phyloP scores from a whole-genome alignment of 306 rosid species.

The Lagenaria siceraria region DNA sequence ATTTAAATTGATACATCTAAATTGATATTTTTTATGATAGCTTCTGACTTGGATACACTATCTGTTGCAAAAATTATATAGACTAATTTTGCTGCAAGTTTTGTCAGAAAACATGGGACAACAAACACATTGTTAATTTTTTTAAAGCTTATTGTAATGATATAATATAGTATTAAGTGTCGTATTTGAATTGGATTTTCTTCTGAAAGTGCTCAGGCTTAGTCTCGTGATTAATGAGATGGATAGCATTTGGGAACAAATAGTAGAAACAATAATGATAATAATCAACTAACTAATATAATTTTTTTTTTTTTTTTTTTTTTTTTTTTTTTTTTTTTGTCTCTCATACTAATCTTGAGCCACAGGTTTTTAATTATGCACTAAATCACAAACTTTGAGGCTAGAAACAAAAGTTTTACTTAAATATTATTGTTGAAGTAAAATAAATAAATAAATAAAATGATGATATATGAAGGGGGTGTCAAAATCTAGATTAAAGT shows the following conservation, averaged over 20 bases:
- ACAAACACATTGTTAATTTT: background rate
- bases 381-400: background rate
- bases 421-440: too few species aligned
- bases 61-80: background rate
- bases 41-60: background rate
- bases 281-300: background rate
- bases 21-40: background rate
- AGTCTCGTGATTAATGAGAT: background rate
- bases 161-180: background rate
- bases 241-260: conserved; percentile 1
- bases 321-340: background rate
- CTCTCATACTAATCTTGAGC: background rate
- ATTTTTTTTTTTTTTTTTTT: background rate
- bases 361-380: background rate
- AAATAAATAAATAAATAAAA: too few species aligned
- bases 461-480: background rate
- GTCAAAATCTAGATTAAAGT: background rate
- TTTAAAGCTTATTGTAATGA: too few species aligned
- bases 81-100: background rate
- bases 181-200: background rate
- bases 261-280: background rate
- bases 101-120: background rate
- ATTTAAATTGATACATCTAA: too few species aligned
- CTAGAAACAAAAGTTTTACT: background rate
- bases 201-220: background rate